Conservation (phyloP, 2,329 filamentous ascomycete species). For the Pseudogymnoascus sp. region DNA sequence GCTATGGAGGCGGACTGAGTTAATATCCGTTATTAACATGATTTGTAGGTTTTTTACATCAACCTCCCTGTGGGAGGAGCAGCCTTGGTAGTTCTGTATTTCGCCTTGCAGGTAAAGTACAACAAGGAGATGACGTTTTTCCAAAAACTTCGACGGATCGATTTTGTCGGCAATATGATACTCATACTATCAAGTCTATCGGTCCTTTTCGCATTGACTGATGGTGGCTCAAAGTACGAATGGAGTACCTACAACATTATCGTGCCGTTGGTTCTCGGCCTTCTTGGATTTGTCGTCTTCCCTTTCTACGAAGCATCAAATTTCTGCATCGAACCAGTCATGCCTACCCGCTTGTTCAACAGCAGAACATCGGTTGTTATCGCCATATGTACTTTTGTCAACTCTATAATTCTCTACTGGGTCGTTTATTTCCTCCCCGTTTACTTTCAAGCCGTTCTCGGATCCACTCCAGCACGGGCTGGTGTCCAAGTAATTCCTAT, state of each 20-base stretch:
- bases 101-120: slow-evolving; percentile 28
- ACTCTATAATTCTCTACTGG: slow-evolving; percentile 31
- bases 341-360: slow-evolving; percentile 9
- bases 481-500: background rate
- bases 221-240: slow-evolving; percentile 33
- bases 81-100: background rate
- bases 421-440: slow-evolving; percentile 12
- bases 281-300: slow-evolving; percentile 32
- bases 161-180: slow-evolving; percentile 38
- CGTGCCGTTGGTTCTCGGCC: slow-evolving; percentile 36
- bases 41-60: slow-evolving; percentile 11
- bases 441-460: slow-evolving; percentile 9
- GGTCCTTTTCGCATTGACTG: slow-evolving; percentile 37
- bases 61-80: slow-evolving; percentile 19
- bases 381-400: slow-evolving; percentile 30
- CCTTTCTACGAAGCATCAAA: slow-evolving; percentile 13
- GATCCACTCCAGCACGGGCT: background rate
- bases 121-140: slow-evolving; percentile 22
- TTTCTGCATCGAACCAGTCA: slow-evolving; percentile 11
- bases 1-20: background rate
- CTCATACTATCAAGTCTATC: slow-evolving; percentile 33
- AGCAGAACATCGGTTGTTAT: slow-evolving; percentile 8
- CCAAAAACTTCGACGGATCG: slow-evolving; percentile 33
- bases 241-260: slow-evolving; percentile 36
- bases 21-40: background rate